These are phyloP conservation scores for Babesia bovis DNA, from an alignment of 169 alveolate genomes.

Conservation along the genomic window DNA sequence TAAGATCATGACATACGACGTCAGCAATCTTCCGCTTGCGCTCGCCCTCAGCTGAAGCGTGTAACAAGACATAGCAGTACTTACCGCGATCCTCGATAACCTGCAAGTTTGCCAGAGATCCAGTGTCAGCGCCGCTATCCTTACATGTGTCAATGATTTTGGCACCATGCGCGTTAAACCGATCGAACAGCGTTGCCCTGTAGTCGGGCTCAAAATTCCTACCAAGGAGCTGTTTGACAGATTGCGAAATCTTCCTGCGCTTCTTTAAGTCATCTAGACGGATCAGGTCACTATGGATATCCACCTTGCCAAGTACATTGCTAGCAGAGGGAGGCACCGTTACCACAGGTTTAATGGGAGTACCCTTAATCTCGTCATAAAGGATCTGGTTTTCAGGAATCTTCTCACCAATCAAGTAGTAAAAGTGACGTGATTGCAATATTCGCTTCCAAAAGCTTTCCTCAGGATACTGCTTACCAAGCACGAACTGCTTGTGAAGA, in stretches of 20 bases:
- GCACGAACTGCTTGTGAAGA: constrained; percentile 40
- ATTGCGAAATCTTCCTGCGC: constrained; percentile 2
- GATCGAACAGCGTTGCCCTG: constrained; percentile 31
- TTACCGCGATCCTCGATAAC: constrained; percentile 39
- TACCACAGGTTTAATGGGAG: constrained; percentile 28
- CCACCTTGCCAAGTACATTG: constrained; percentile 25
- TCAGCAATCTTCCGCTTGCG: constrained; percentile 56
- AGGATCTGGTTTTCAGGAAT: constrained; percentile 44
- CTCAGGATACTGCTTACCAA: constrained; percentile 42
- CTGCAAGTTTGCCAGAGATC: neutral
- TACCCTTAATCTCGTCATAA: constrained; percentile 64
- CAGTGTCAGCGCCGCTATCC: neutral
- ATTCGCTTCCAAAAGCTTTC: constrained; percentile 66
- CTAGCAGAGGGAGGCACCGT: constrained; percentile 8
- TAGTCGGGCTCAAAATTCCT: constrained; percentile 10
- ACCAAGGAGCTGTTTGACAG: constrained; percentile 27
- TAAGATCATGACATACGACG: constrained; percentile 27
- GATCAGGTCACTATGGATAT: constrained; percentile 40
- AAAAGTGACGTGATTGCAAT: constrained; percentile 54
- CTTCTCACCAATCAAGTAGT: constrained; percentile 58
- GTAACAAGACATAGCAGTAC: neutral
- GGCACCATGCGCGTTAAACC: constrained; percentile 56
- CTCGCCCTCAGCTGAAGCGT: constrained; percentile 33
- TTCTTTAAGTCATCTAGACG: constrained; percentile 29
- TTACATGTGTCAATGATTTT: constrained; percentile 32